Evolutionary conservation across 1,284 basidiomycete genomes (phyloP).

Genomic region (Sanghuangporus sanghuang): DNA sequence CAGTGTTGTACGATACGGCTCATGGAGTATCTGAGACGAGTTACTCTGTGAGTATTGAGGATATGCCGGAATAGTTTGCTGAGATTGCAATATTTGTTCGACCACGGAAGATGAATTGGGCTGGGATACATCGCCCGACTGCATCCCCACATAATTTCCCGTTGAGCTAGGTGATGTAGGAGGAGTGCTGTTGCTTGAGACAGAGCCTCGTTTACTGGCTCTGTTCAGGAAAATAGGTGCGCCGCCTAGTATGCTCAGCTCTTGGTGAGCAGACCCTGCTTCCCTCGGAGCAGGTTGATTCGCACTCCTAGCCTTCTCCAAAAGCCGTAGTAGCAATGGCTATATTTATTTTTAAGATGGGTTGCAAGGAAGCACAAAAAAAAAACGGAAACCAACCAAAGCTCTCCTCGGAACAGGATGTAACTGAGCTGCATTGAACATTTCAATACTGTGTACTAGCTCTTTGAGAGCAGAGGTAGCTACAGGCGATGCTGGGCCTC

Average conservation of each 20-base stretch:
- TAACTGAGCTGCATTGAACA: conserved; percentile 15
- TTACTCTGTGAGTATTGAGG: neutral
- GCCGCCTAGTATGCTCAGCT: conserved; percentile 9
- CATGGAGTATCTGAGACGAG: neutral
- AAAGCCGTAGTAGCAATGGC: conserved; percentile 11
- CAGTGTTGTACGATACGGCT: neutral
- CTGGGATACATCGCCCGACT: neutral
- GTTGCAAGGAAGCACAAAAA: neutral
- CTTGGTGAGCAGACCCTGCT: neutral
- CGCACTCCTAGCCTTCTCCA: conserved; percentile 6
- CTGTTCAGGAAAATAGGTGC: conserved; percentile 4
- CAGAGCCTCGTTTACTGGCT: neutral
- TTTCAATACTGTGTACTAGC: conserved; percentile 8
- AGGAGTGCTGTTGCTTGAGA: neutral
- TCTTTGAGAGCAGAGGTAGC: conserved; percentile 18
- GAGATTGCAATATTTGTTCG: neutral
- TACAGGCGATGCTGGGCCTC: conserved; percentile 15
- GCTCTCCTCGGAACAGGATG: conserved; percentile 12
- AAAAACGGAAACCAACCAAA: conserved; percentile 7
- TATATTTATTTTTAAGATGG: neutral
- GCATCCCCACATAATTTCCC: neutral
- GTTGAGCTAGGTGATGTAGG: neutral
- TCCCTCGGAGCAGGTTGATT: neutral
- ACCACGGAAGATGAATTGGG: no score
- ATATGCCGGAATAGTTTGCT: neutral